phyloP scores from a whole-genome alignment of 345 rosid species.

The Pistacia vera region DNA sequence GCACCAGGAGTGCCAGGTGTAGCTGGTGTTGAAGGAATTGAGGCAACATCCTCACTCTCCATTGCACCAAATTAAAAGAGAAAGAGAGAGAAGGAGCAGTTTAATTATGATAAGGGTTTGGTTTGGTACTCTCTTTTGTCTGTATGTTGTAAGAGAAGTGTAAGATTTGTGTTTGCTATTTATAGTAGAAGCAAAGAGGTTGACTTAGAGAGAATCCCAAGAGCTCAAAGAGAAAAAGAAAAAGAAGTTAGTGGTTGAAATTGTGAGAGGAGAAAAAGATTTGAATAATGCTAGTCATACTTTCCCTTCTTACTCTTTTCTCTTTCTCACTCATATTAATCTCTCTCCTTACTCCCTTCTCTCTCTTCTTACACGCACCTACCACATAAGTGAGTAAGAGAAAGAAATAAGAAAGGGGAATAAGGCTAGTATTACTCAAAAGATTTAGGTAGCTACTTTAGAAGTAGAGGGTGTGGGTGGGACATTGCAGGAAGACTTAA shows the following conservation, averaged over 20 bases:
- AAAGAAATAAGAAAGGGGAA: no score
- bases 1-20: constrained; percentile 77
- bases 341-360: no score
- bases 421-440: not conserved
- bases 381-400: no score
- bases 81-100: not conserved
- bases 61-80: constrained; percentile 3
- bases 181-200: constrained; percentile 35
- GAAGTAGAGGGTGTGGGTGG: constrained; percentile 34
- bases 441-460: not conserved
- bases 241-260: constrained; percentile 25
- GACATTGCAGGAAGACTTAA: constrained; percentile 16
- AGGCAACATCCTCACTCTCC: constrained; percentile 65
- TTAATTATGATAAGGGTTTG: not conserved
- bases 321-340: no score
- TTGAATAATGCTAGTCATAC: no score
- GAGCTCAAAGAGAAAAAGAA: not conserved
- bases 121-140: constrained; percentile 1
- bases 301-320: no score
- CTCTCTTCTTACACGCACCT: no score
- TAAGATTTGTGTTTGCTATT: constrained; percentile 27
- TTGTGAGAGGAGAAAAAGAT: constrained; percentile 20
- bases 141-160: not conserved
- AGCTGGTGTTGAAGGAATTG: constrained; percentile 74
- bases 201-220: constrained; percentile 41